phyloP scores from a whole-genome alignment of 192 early-diverging fungal species.

The Coemansia sp. region DNA sequence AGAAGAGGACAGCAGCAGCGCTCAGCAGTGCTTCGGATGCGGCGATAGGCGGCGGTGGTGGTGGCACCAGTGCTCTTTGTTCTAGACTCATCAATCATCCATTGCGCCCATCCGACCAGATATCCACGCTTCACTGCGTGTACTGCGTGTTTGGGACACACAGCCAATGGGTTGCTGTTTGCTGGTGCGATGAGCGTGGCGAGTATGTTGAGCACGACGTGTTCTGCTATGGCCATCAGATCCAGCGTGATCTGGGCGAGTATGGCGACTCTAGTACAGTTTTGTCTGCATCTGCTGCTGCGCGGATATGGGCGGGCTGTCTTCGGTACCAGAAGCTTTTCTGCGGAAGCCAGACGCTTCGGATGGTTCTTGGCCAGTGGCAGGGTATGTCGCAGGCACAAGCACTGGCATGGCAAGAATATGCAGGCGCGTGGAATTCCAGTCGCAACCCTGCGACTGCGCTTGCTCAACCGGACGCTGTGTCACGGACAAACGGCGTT shows the following conservation, averaged over 20 bases:
- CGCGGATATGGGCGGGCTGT: constrained; percentile 44
- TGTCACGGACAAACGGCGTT: not conserved
- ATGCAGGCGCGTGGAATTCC: constrained; percentile 14
- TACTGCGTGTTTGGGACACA: constrained; percentile 19
- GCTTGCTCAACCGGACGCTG: not conserved
- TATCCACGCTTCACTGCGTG: constrained; percentile 41
- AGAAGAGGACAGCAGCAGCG: not conserved
- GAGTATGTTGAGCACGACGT: constrained; percentile 50
- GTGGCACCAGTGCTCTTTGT: constrained; percentile 3
- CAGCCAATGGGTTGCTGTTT: constrained; percentile 34
- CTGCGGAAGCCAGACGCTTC: constrained; percentile 24
- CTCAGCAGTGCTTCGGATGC: not conserved
- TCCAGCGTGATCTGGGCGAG: not conserved
- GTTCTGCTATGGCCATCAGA: constrained; percentile 5
- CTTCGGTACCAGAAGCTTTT: constrained; percentile 36
- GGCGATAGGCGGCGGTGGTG: not conserved
- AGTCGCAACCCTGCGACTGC: not conserved
- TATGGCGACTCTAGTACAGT: not conserved
- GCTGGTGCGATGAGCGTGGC: constrained; percentile 56
- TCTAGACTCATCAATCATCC: constrained; percentile 30
- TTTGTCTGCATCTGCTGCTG: constrained; percentile 9
- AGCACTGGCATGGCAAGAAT: constrained; percentile 28
- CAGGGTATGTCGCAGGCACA: constrained; percentile 31
- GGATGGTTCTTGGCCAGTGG: constrained; percentile 45
- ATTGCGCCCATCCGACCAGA: constrained; percentile 29